Percentiles rank a stretch among this genome's conserved stretches.
Evolutionary conservation across 2,329 filamentous ascomycete genomes (phyloP).

Genomic region (Trichoderma citrinoviride): DNA sequence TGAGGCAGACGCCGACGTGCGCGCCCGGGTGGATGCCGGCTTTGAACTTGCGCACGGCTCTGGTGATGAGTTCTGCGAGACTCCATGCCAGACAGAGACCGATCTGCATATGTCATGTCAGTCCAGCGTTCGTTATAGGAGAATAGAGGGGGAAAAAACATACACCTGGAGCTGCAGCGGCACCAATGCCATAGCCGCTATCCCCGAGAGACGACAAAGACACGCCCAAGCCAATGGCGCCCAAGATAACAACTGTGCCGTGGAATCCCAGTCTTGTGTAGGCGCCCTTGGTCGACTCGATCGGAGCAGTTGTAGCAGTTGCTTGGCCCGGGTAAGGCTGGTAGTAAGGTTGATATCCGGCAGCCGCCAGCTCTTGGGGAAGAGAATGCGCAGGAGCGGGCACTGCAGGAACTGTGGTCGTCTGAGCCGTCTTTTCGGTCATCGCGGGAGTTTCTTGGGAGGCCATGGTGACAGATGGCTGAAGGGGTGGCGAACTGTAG

Average conservation of each 20-base stretch:
- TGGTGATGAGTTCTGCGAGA: constrained; percentile 39
- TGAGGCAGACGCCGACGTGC: constrained; percentile 43
- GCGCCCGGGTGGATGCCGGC: constrained; percentile 44
- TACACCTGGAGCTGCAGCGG: constrained; percentile 4
- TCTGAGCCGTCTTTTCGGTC: constrained; percentile 29
- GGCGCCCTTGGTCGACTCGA: neutral
- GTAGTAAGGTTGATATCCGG: neutral
- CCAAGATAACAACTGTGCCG: constrained; percentile 29
- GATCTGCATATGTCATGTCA: constrained; percentile 30
- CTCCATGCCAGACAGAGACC: constrained; percentile 39
- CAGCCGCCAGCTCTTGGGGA: constrained; percentile 3
- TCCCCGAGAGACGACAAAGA: neutral
- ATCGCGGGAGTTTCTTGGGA: constrained; percentile 22
- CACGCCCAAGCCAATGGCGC: constrained; percentile 29
- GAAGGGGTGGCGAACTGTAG: neutral
- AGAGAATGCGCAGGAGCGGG: constrained; percentile 1
- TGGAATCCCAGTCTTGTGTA: constrained; percentile 35
- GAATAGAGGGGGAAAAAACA: neutral
- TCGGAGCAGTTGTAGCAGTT: neutral
- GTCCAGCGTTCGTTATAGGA: neutral
- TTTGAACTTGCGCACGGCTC: constrained; percentile 34
- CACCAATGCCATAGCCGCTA: neutral
- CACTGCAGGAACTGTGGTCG: neutral
- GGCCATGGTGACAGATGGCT: neutral
- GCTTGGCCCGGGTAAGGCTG: constrained; percentile 11